These are phyloP conservation scores for Sporothrix phasma DNA, from an alignment of 2,329 filamentous ascomycete genomes.

Conservation along the genomic window DNA sequence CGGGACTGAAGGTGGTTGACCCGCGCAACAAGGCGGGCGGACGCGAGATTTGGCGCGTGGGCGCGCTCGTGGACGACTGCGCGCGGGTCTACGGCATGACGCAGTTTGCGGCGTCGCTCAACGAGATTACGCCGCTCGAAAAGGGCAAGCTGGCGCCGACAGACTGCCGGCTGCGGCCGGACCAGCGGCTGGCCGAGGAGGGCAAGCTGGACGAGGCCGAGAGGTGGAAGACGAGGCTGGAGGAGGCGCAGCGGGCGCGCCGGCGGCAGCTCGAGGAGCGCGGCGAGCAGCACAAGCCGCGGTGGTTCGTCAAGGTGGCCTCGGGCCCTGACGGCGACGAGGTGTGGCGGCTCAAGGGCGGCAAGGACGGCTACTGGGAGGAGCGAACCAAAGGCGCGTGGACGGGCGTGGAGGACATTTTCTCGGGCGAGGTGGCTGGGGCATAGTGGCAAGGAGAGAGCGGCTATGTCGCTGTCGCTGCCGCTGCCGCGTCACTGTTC, in stretches of 20 bases:
- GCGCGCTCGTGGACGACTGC: constrained; percentile 67
- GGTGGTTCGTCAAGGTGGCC: constrained; percentile 74
- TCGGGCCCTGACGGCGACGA: constrained; percentile 51
- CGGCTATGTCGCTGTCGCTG: no score
- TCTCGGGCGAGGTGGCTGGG: constrained; percentile 21
- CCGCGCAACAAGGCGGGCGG: constrained; percentile 38
- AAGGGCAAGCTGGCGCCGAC: constrained; percentile 64
- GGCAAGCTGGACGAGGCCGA: constrained; percentile 79
- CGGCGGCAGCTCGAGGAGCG: constrained; percentile 65
- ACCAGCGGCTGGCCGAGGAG: constrained; percentile 75
- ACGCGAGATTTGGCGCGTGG: constrained; percentile 68
- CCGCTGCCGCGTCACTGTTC: no score
- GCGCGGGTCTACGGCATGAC: constrained; percentile 80
- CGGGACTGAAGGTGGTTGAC: constrained; percentile 51
- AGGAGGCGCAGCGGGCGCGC: constrained; percentile 72
- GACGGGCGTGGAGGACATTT: constrained; percentile 46
- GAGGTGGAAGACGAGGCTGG: constrained; percentile 67
- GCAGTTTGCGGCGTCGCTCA: constrained; percentile 72
- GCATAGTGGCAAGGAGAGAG: no score
- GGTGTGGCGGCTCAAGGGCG: constrained; percentile 65
- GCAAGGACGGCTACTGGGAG: constrained; percentile 92
- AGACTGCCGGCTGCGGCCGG: constrained; percentile 73
- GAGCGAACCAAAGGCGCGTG: constrained; percentile 61
- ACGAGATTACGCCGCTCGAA: constrained; percentile 79
- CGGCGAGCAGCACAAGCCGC: constrained; percentile 62